Evolutionary conservation across 768 basidiomycete genomes (phyloP).

Genomic region (Nidula microcarpa): DNA sequence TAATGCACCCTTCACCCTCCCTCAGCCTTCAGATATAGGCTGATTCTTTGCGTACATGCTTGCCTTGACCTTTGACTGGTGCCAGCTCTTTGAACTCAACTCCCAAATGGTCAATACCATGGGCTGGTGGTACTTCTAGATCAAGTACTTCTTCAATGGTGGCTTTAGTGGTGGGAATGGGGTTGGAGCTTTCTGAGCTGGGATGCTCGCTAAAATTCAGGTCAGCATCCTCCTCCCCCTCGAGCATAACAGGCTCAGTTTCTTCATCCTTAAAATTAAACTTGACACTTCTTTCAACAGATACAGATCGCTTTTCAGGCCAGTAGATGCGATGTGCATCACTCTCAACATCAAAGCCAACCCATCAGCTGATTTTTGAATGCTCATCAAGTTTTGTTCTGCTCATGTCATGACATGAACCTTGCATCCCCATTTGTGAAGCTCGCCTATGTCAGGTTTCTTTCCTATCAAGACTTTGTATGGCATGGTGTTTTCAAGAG

Average conservation of each 20-base stretch:
- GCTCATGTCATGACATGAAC: slow-evolving; percentile 10
- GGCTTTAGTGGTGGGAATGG: not conserved
- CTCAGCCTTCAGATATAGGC: too few relatives aligned
- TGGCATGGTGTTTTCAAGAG: slow-evolving; percentile 17
- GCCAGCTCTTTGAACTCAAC: not conserved
- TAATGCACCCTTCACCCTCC: too few relatives aligned
- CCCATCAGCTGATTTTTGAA: slow-evolving; percentile 9
- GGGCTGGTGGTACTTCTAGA: not conserved
- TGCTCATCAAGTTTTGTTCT: slow-evolving; percentile 6
- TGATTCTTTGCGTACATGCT: too few relatives aligned
- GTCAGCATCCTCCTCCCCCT: not conserved
- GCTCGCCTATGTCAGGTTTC: slow-evolving; percentile 16
- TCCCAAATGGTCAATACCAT: not conserved
- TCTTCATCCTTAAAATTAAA: too few relatives aligned
- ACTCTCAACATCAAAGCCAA: slow-evolving; percentile 8
- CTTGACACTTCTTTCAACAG: too few relatives aligned
- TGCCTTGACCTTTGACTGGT: not conserved
- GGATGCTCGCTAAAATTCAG: too few relatives aligned
- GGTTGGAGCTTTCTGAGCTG: too few relatives aligned
- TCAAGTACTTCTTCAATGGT: not conserved
- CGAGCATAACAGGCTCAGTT: not conserved
- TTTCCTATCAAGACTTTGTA: slow-evolving; percentile 11
- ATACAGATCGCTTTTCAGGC: too few relatives aligned
- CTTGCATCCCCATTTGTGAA: slow-evolving; percentile 19
- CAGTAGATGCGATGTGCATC: slow-evolving; percentile 16